Percentiles rank a stretch among this genome's conserved stretches.
Evolutionary conservation across 192 early-diverging fungal species (phyloP).

Genomic region (Coemansia sp.): DNA sequence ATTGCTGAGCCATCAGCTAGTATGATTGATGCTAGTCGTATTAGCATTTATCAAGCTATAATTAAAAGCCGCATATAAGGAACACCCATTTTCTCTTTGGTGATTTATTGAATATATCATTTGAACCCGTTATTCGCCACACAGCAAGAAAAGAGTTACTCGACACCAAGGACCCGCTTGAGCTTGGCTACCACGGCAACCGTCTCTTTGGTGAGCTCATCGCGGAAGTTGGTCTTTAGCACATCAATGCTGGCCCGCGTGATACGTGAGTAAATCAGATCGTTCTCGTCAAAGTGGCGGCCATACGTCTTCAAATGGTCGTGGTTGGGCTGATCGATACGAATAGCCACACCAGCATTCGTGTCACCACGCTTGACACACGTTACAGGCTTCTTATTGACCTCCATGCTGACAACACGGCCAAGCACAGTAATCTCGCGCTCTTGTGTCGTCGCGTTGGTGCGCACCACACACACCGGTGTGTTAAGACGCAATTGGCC

Average conservation of each 20-base stretch:
- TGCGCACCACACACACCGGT: conserved; percentile 83
- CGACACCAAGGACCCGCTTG: conserved; percentile 64
- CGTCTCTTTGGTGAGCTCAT: conserved; percentile 87
- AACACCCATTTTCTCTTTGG: too few relatives aligned
- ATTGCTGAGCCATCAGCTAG: too few relatives aligned
- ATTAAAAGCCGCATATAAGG: too few relatives aligned
- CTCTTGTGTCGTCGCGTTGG: conserved; percentile 69
- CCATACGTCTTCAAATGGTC: conserved; percentile 88
- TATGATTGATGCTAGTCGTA: too few relatives aligned
- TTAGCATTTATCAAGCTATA: too few relatives aligned
- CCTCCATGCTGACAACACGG: conserved; percentile 86
- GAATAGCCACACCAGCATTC: conserved; percentile 84
- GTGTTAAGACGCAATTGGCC: conserved; percentile 86
- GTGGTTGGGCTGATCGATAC: conserved; percentile 81
- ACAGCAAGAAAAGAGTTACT: conserved; percentile 6
- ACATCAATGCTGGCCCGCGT: conserved; percentile 90
- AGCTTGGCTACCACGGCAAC: conserved; percentile 78
- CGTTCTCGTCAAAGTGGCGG: conserved; percentile 84
- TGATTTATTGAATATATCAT: too few relatives aligned
- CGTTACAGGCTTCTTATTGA: conserved; percentile 84
- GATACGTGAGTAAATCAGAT: conserved; percentile 78
- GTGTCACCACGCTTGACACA: conserved; percentile 78
- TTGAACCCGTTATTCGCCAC: too few relatives aligned
- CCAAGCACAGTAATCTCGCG: conserved; percentile 74
- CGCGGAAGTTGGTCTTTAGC: conserved; percentile 85